Base-by-base conservation (phyloP, 2,329 filamentous ascomycete genomes). In the Sclerotinia nivalis region DNA sequence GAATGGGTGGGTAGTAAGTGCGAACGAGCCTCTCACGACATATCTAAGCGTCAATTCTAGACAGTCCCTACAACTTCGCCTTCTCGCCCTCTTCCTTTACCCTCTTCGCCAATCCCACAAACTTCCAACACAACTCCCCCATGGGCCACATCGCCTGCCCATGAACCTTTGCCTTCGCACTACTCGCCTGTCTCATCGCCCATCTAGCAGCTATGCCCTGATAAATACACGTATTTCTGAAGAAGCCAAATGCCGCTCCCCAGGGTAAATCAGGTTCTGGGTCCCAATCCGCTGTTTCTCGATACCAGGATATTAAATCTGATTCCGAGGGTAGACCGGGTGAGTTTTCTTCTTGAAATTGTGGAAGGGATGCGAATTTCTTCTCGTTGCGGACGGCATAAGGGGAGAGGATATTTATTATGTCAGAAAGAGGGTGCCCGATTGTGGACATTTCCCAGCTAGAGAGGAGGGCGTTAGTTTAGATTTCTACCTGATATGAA, bases 391-490 rank as follows among this genome's bases (percentile, higher is more conserved):
- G 72, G 22, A 76, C 69, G 69, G 72, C 73, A 74, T 82, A 86
- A 12, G 85, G 85, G 10, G 82, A 83, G 37, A 89, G 80, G 25
- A 98, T 84, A 81, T 98, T 98, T 80, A 90, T 89, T 54, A 98
- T 83, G 79, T 99, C 96, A 8, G 92, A 95, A 31, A 98, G 86
- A 1, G 96, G 96, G 80, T 99, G 95, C n/a, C 96, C 96, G 68
- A 97, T 90, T 0, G 96, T 98, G 49, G 93, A 93, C 93, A 99
- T 97, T 83, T 98, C 96, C 95, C 95, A 98, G 82, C 86, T 88
- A 28, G 4, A 7, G 4, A 58, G 18, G 34, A 9, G n/a, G n/a
- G 9, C 34, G 49, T 47, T 49, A 54, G 18, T 28, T 25, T 66
- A 70, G 55, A 67, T 54, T 37, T 71, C 18, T 60, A n/a, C 56